Conservation (phyloP, 768 basidiomycete species). For the Neoboletus magnificus region DNA sequence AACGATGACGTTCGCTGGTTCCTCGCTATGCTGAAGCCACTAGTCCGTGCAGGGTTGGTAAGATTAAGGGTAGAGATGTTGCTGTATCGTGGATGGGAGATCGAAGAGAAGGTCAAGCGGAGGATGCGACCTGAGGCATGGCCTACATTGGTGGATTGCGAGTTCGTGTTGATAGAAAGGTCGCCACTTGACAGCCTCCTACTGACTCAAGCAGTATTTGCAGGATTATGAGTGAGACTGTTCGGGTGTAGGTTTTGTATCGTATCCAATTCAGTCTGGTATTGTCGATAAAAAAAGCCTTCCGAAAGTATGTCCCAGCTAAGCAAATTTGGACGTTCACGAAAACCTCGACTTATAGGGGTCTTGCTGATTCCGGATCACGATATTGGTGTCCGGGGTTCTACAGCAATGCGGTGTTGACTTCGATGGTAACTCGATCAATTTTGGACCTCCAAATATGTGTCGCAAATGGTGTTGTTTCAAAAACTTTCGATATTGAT, state of each 20-base stretch:
- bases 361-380: too few species aligned
- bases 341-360: not conserved
- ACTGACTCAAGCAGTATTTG: not conserved
- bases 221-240: not conserved
- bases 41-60: slow-evolving; percentile 1
- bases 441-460: not conserved
- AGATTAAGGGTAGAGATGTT: slow-evolving; percentile 8
- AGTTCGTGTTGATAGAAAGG: slow-evolving; percentile 11
- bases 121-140: slow-evolving; percentile 8
- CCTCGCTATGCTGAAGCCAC: slow-evolving; percentile 1
- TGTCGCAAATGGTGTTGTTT: not conserved
- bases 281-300: too few species aligned
- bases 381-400: too few species aligned
- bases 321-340: not conserved
- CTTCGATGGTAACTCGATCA: not conserved
- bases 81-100: slow-evolving; percentile 4
- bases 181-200: not conserved
- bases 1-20: slow-evolving; percentile 7
- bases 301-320: too few species aligned
- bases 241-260: not conserved
- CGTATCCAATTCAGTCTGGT: not conserved
- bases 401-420: not conserved
- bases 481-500: not conserved
- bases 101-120: slow-evolving; percentile 5
- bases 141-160: slow-evolving; percentile 8